Conservation (phyloP, 2,329 filamentous ascomycete species). For the Xylogone sp. region DNA sequence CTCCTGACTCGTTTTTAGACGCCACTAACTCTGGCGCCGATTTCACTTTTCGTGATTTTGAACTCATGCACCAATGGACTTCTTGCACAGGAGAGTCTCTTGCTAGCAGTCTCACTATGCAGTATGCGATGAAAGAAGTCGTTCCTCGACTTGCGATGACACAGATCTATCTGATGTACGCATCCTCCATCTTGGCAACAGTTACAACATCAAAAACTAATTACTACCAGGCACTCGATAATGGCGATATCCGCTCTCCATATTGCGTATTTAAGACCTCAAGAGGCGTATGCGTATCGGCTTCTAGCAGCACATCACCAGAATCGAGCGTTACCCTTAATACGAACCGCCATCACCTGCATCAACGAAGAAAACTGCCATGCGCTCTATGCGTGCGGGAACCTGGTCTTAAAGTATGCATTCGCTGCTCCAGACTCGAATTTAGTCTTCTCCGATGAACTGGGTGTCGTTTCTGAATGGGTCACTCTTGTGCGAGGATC, state of each 20-base stretch:
- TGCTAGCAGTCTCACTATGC: background rate
- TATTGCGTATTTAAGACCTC: background rate
- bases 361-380: background rate
- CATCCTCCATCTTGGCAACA: background rate
- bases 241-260: background rate
- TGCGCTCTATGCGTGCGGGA: background rate
- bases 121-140: constrained; percentile 40
- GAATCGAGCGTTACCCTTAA: background rate
- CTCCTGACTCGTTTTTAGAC: background rate
- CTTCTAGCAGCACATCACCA: background rate
- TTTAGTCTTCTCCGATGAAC: background rate
- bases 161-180: constrained; percentile 42
- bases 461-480: background rate
- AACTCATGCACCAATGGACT: background rate
- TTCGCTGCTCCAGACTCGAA: background rate
- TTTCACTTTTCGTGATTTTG: background rate
- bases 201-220: background rate
- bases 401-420: background rate
- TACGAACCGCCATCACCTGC: background rate
- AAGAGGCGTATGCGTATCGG: background rate
- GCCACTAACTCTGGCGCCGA: background rate
- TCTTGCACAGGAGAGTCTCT: background rate
- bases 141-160: constrained; percentile 52
- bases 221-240: background rate
- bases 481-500: background rate